Percentiles rank a stretch among this genome's conserved stretches.
These are phyloP conservation scores for Penicillium sp. DNA, from an alignment of 2,329 filamentous ascomycete genomes.

Conservation along the genomic window DNA sequence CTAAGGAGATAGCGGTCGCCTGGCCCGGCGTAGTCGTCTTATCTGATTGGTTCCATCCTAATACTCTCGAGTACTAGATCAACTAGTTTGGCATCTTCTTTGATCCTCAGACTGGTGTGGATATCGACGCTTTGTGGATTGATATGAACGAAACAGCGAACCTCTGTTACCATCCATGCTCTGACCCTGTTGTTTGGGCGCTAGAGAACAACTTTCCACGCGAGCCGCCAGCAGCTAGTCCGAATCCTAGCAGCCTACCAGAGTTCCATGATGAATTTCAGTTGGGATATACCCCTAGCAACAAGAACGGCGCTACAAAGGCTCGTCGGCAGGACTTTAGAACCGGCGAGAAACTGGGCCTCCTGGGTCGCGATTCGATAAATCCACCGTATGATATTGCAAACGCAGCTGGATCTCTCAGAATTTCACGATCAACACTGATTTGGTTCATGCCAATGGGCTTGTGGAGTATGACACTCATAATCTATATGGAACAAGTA, in stretches of 20 bases:
- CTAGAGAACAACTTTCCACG: constrained; percentile 57
- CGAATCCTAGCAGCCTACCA: constrained; percentile 64
- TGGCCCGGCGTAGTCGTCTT: constrained; percentile 77
- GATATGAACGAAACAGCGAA: constrained; percentile 68
- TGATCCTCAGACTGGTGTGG: constrained; percentile 64
- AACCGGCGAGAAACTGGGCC: constrained; percentile 51
- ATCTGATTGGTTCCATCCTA: constrained; percentile 76
- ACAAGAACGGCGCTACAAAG: background rate
- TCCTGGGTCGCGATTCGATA: constrained; percentile 67
- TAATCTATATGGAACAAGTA: constrained; percentile 72
- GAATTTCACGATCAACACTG: constrained; percentile 67
- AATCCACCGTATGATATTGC: constrained; percentile 69
- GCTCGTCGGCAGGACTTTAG: background rate
- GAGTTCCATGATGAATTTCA: constrained; percentile 73
- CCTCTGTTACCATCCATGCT: constrained; percentile 61
- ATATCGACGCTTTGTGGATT: constrained; percentile 80
- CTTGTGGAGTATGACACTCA: constrained; percentile 74
- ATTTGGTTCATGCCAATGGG: constrained; percentile 68
- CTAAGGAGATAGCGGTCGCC: constrained; percentile 62
- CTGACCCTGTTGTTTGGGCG: constrained; percentile 59
- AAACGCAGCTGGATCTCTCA: constrained; percentile 60
- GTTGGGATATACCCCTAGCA: constrained; percentile 44
- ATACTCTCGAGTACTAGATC: constrained; percentile 71
- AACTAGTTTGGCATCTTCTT: constrained; percentile 71
- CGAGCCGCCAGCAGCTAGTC: constrained; percentile 64